Evolutionary conservation across 805 yeast genomes (phyloP).

Genomic region (Candida anglica): DNA sequence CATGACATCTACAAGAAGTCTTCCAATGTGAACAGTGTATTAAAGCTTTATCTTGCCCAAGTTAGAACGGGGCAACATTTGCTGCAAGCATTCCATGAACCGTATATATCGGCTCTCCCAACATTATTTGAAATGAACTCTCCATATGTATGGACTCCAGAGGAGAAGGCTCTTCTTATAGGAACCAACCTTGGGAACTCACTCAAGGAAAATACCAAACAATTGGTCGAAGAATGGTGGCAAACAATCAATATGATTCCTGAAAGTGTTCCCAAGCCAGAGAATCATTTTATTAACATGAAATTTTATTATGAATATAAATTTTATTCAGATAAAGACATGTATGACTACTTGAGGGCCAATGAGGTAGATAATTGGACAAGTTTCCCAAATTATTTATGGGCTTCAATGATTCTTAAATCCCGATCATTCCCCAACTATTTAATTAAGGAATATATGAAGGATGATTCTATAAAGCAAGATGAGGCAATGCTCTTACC

Average conservation of each 20-base stretch:
- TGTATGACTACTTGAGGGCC: constrained; percentile 23
- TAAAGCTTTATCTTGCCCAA: constrained; percentile 31
- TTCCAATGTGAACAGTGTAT: constrained; percentile 22
- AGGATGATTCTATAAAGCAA: constrained; percentile 18
- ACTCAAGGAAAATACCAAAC: constrained; percentile 41
- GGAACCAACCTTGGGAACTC: constrained; percentile 71
- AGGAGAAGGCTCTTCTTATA: constrained; percentile 46
- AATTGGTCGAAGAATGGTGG: constrained; percentile 63
- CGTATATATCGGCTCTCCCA: constrained; percentile 32
- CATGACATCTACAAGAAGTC: constrained; percentile 9
- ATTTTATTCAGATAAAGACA: constrained; percentile 33
- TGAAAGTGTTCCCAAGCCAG: constrained; percentile 20
- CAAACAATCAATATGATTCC: constrained; percentile 27
- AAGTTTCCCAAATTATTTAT: constrained; percentile 62
- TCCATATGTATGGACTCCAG: constrained; percentile 64
- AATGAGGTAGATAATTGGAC: constrained; percentile 47
- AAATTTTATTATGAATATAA: constrained; percentile 42
- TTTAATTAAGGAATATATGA: constrained; percentile 37
- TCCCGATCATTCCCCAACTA: constrained; percentile 81
- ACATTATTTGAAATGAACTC: constrained; percentile 41
- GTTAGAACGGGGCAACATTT: constrained; percentile 16
- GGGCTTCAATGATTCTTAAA: constrained; percentile 69
- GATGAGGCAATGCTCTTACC: constrained; percentile 73
- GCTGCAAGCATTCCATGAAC: constrained; percentile 17
- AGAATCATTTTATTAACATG: constrained; percentile 33